Base-by-base conservation (phyloP, 352 stramenopile genomes). In the Aphanomyces astaci region DNA sequence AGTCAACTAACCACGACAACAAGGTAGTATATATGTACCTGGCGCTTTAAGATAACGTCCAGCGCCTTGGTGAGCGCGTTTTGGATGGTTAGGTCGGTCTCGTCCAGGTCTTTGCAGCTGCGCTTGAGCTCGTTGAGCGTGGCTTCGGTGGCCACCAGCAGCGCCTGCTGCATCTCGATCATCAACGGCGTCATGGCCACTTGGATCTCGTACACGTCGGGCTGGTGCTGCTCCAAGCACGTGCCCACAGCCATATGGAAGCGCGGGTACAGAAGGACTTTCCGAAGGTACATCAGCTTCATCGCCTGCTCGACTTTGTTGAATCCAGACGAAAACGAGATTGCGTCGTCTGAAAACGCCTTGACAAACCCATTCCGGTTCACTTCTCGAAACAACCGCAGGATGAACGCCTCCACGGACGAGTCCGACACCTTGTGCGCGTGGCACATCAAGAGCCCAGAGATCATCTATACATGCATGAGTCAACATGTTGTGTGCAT, bases 371-470 rank as follows among this genome's bases (percentile, higher is more conserved):
- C 96, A 15, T 82, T 74, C 19, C 78, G 78, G 75, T 95, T 97
- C 24, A 76, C 73, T 68, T 94, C 84, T 39, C 90, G 86, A 76
- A 96, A 98, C 32, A 99, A 84, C 22, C 95, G 78, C 27, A 99
- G 73, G 71, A 98, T 98, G 76, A 99, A 99, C 4, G 95, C 96
- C 67, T 98, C 95, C 13, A 96, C 97, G 9, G 92, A 98, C 5
- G 90, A 95, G 70, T 98, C 92, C 7, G 88, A 85, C 17, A 98
- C 90, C 32, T 89, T 80, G 64, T 99, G 95, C 0, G 93, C 95
- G 67, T 98, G 81, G 40, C 96, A 84, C 17, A 98, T 88, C 31
- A 99, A 71, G 60, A 99, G 76, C 0, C 95, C 95, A 40, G 92
- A 96, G 64, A 98, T 92, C 52, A 81, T 82, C 62, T 80, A 76